Evolutionary conservation across 148 eudicot genomes (phyloP).

Genomic region (Arctostaphylos glauca): DNA sequence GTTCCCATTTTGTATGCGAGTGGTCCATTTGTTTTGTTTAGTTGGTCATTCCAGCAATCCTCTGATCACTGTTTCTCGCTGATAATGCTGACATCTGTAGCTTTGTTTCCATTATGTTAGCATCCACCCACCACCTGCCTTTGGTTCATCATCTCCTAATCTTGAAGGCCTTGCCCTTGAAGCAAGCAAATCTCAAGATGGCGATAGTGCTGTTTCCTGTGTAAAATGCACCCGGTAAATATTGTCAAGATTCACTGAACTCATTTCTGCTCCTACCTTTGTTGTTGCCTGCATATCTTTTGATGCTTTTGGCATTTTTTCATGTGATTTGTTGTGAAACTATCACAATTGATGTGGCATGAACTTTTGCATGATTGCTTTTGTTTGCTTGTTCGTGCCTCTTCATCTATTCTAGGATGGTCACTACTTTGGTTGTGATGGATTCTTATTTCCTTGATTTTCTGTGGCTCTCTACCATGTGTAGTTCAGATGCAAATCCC

Average conservation of each 20-base stretch:
- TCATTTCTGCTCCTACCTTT: neutral
- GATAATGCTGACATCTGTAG: constrained; percentile 16
- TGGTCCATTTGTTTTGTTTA: neutral
- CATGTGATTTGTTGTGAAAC: neutral
- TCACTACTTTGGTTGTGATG: neutral
- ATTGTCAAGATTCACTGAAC: neutral
- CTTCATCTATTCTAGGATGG: neutral
- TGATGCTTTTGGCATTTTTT: neutral
- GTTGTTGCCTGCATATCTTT: neutral
- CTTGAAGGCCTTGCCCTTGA: constrained; percentile 98
- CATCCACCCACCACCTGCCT: constrained; percentile 92
- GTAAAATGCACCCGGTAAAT: constrained; percentile 58
- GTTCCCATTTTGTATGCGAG: neutral
- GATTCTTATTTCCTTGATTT: neutral
- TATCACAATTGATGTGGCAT: neutral
- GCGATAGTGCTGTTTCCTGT: constrained; percentile 48
- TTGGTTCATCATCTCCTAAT: constrained; percentile 93
- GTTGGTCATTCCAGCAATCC: neutral
- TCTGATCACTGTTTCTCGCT: neutral
- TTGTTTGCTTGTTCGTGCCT: neutral
- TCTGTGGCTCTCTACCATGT: neutral
- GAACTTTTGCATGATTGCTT: constrained; percentile 1
- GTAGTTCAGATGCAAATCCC: neutral
- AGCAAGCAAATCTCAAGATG: constrained; percentile 58
- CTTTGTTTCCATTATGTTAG: constrained; percentile 25